A percentile compares a stretch with the other conserved stretches of the same genome.
Evolutionary conservation across 2,329 filamentous ascomycete species (phyloP).

Genomic region (Podosphaera xanthii): DNA sequence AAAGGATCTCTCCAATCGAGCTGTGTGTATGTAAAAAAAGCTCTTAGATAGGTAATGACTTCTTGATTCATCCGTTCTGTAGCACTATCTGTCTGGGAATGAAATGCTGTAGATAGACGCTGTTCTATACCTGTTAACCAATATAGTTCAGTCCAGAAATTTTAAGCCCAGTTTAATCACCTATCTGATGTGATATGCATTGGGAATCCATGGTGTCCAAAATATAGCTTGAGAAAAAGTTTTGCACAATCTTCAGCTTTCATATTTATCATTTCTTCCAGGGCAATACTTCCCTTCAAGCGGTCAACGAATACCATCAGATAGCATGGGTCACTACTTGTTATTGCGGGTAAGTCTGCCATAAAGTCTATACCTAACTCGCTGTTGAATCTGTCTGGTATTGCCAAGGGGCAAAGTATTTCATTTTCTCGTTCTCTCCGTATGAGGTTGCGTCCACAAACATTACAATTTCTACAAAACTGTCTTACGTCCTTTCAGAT

Average conservation of each 20-base stretch:
- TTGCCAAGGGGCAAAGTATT: background rate
- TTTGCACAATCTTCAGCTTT: background rate
- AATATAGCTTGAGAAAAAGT: background rate
- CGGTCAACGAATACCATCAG: background rate
- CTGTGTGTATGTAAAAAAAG: no score
- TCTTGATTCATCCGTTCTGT: no score
- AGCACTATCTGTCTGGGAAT: background rate
- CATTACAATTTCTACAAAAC: background rate
- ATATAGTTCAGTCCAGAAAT: background rate
- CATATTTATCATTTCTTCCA: background rate
- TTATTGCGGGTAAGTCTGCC: background rate
- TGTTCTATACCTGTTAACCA: background rate
- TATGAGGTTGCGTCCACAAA: background rate
- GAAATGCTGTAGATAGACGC: background rate
- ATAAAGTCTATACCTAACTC: no score
- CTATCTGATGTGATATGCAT: background rate
- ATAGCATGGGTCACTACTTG: background rate
- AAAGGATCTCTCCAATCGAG: no score
- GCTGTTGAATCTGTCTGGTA: no score
- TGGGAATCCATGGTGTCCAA: background rate
- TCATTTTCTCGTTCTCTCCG: background rate
- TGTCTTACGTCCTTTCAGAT: background rate
- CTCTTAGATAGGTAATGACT: no score
- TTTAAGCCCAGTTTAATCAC: background rate
- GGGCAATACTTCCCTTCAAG: no score